A percentile compares a stretch with the other conserved stretches of the same genome.
phyloP scores from a whole-genome alignment of 139 green algal species.

The Micromonas commoda region DNA sequence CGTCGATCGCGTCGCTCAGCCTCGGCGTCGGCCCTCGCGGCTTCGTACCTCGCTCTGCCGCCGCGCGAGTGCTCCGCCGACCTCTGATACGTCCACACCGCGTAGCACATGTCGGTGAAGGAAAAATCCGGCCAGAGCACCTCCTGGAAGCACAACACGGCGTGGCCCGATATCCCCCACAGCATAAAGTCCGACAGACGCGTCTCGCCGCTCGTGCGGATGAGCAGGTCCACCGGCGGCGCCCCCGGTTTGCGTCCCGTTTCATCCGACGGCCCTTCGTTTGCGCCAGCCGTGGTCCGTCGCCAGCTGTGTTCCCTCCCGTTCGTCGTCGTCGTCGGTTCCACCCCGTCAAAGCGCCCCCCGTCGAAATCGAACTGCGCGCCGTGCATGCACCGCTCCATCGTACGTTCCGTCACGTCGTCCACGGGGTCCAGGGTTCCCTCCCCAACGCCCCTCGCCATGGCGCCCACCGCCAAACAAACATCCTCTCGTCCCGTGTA shows the following conservation, averaged over 20 bases:
- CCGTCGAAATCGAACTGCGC: neutral
- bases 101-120: constrained; percentile 60
- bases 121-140: constrained; percentile 81
- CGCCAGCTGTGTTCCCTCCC: too few species aligned
- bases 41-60: neutral
- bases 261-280: neutral
- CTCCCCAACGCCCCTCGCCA: constrained; percentile 21
- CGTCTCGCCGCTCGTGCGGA: constrained; percentile 82
- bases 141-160: constrained; percentile 65
- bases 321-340: neutral
- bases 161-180: constrained; percentile 56
- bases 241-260: constrained; percentile 28
- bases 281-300: neutral
- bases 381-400: constrained; percentile 44
- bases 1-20: too few species aligned
- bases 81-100: constrained; percentile 8
- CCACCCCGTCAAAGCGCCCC: neutral
- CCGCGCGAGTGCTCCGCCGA: neutral
- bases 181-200: constrained; percentile 85
- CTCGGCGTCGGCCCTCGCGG: too few species aligned
- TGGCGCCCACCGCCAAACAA: constrained; percentile 34
- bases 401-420: neutral
- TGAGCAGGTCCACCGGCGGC: constrained; percentile 72
- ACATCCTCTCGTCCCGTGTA: constrained; percentile 78
- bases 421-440: neutral